Evolutionary conservation across 1,284 basidiomycete species (phyloP).

Genomic region (Cystobasidium slooffiae): DNA sequence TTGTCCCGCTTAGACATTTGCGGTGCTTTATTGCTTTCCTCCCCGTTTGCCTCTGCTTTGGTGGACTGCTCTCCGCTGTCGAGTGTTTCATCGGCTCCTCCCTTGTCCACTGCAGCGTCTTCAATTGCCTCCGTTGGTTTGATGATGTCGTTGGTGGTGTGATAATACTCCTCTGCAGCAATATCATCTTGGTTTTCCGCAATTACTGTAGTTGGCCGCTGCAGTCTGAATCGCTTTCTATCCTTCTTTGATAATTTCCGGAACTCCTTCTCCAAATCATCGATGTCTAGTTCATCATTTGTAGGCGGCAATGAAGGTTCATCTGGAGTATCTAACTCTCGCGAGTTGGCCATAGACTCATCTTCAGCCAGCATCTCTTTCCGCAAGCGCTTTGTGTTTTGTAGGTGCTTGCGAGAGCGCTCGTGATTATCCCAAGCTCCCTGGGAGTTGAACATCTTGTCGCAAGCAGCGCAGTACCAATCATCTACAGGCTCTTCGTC

Average conservation of each 20-base stretch:
- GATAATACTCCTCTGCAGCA: not conserved
- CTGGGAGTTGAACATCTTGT: conserved; percentile 87
- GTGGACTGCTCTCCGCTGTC: not conserved
- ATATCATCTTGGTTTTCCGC: not conserved
- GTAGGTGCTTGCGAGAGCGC: conserved; percentile 91
- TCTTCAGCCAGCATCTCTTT: conserved; percentile 75
- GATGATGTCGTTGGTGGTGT: not conserved
- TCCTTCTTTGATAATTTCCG: conserved; percentile 46
- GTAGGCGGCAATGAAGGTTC: conserved; percentile 22
- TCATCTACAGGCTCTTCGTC: conserved; percentile 49
- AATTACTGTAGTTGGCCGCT: not conserved
- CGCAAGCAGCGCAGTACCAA: conserved; percentile 96
- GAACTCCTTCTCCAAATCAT: conserved; percentile 30
- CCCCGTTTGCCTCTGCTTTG: conserved; percentile 44
- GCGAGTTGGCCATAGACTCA: conserved; percentile 62
- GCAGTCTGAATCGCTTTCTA: conserved; percentile 44
- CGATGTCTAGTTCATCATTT: conserved; percentile 52
- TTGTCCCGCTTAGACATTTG: conserved; percentile 77
- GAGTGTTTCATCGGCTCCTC: too few species aligned
- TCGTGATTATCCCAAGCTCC: conserved; percentile 97
- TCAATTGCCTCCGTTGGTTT: too few species aligned
- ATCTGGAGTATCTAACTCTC: conserved; percentile 42
- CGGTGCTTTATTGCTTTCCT: not conserved
- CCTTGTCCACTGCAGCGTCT: too few species aligned
- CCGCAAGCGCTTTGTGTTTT: conserved; percentile 71